Conservation (phyloP, 2,329 filamentous ascomycete species). For the Penicillium sp. region DNA sequence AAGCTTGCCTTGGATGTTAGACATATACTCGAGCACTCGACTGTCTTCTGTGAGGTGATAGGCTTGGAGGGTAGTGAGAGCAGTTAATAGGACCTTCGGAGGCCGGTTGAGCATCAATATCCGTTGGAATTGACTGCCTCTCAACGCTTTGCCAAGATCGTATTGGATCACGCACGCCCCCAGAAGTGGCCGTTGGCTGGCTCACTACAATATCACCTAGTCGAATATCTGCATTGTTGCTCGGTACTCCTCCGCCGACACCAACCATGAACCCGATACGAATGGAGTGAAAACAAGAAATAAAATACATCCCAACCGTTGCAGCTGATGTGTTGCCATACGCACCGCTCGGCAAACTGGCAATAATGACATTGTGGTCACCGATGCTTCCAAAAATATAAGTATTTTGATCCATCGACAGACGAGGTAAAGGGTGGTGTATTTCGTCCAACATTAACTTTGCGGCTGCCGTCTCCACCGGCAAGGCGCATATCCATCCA, state of each 20-base stretch:
- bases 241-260: conserved; percentile 19
- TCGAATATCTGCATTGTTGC: conserved; percentile 10
- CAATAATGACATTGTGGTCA: conserved; percentile 23
- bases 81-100: no score
- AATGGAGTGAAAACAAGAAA: conserved; percentile 19
- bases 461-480: conserved; percentile 22
- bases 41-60: no score
- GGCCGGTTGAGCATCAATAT: no score
- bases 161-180: conserved; percentile 16
- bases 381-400: conserved; percentile 22
- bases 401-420: conserved; percentile 12
- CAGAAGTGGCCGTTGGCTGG: background rate
- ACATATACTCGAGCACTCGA: no score
- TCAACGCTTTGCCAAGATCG: conserved; percentile 11
- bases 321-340: conserved; percentile 14
- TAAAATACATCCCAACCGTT: conserved; percentile 13
- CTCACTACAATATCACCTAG: conserved; percentile 19
- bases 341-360: conserved; percentile 11
- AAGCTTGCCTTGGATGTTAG: no score
- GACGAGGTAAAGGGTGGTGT: conserved; percentile 10
- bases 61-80: no score
- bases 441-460: conserved; percentile 19
- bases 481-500: conserved; percentile 20
- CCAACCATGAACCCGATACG: conserved; percentile 20
- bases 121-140: background rate